Base-by-base conservation (phyloP, 2,329 filamentous ascomycete species). In the Fusarium nisikadoi region DNA sequence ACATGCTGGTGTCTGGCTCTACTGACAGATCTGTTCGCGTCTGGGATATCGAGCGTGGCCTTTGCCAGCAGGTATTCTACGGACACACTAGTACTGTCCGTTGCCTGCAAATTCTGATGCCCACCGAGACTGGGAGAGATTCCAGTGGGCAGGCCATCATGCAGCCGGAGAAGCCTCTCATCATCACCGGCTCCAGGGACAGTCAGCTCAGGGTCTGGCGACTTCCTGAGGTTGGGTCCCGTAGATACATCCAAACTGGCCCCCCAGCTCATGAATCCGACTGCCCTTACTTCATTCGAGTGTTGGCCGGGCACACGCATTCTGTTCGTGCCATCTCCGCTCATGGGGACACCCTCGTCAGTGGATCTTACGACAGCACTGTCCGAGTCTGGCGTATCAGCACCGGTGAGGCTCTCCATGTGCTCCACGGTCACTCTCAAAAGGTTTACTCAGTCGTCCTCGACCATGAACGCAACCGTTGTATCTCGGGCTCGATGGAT, bases 401-500 rank as follows among this genome's bases (percentile, higher is more conserved):
- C 60, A 99, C 94, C 0, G 96, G 96, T 53, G 95, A 98, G 78
- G 90, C 92, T 12, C 80, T 96, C 7, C 94, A 97, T 78, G 90
- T 94, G 17, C 86, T 99, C 8, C 90, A 92, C 68, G 96, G 96
- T 2, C 96, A 99, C 79, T 89, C 90, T 1, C 91, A 95, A 80
- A 98, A 99, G 81, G 96, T 99, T 1, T 99, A 99, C 81, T 98
- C 95, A 68, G 96, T 99, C 13, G 96, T 99, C 13, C 85, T 98
- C 27, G 96, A 99, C 78, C 92, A 94, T 74, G 91, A 92, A 76
- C 93, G 96, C 65, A 97, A 97, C 78, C 92, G 95, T 43, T 99
- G 96, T 82, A 98, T 99, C 71, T 98, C 95, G 71, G 96, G 96
- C 17, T 97, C 95, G 11, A 99, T 99, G 96, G 96, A 99, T 81